Percentiles rank a stretch among this genome's conserved stretches.
phyloP scores from a whole-genome alignment of 2,329 filamentous ascomycete genomes.

The Clarireedia paspali region DNA sequence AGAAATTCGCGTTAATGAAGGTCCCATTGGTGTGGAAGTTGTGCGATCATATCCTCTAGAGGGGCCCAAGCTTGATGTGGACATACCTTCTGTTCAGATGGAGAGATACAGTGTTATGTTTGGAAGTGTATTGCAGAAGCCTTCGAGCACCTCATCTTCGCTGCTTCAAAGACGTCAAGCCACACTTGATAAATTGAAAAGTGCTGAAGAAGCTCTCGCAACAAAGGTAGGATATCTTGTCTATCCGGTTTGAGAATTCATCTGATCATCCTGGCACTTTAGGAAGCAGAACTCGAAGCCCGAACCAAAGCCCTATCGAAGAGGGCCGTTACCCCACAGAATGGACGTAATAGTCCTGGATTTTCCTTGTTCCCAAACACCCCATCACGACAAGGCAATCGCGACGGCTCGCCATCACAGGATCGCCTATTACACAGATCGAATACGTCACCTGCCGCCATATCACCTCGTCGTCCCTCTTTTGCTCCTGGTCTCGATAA shows the following conservation, averaged over 20 bases:
- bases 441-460: conserved; percentile 45
- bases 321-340: conserved; percentile 43
- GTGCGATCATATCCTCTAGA: conserved; percentile 6
- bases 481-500: conserved; percentile 19
- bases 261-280: conserved; percentile 17
- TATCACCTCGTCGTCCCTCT: conserved; percentile 38
- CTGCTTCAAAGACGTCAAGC: conserved; percentile 52
- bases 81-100: conserved; percentile 73
- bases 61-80: conserved; percentile 55
- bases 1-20: conserved; percentile 20
- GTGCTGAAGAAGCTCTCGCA: conserved; percentile 39
- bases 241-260: conserved; percentile 7
- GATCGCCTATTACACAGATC: conserved; percentile 34
- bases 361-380: conserved; percentile 32
- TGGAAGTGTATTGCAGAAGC: conserved; percentile 55
- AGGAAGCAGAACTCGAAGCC: conserved; percentile 32
- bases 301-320: conserved; percentile 23
- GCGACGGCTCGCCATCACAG: conserved; percentile 10
- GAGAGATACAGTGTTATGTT: conserved; percentile 97
- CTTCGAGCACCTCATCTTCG: conserved; percentile 17
- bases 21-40: conserved; percentile 9
- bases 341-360: conserved; percentile 36
- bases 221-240: conserved; percentile 27
- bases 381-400: conserved; percentile 15
- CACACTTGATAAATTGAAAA: conserved; percentile 49